A percentile compares a stretch with the other conserved stretches of the same genome.
Evolutionary conservation across 2,329 filamentous ascomycete genomes (phyloP).

Genomic region (Colletotrichum sp.): DNA sequence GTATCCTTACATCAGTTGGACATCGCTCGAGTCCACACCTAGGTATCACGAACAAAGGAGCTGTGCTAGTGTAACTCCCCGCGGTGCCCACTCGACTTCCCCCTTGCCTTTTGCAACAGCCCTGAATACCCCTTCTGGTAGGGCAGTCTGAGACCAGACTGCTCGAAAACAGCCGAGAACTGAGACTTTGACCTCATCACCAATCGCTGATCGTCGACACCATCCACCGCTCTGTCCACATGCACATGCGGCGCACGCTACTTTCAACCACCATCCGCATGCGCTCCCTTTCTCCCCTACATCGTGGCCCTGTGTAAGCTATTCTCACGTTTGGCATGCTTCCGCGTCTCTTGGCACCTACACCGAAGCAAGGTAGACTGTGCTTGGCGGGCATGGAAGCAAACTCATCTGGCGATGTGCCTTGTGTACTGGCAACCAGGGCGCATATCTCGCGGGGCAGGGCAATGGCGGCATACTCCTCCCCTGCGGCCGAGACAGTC

Average conservation of each 20-base stretch:
- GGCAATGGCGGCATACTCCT: background rate
- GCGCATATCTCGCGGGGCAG: background rate
- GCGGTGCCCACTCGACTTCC: background rate
- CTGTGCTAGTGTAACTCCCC: background rate
- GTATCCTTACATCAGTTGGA: background rate
- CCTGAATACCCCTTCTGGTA: background rate
- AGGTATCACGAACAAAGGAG: background rate
- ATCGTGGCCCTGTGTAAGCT: background rate
- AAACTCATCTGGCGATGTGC: background rate
- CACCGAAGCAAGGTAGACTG: background rate
- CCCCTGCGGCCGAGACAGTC: background rate
- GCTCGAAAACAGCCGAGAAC: conserved; percentile 12
- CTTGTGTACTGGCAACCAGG: background rate
- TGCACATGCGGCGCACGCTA: conserved; percentile 4
- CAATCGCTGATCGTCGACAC: background rate
- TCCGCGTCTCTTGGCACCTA: background rate
- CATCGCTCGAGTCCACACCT: background rate
- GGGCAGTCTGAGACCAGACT: background rate
- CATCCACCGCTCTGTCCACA: background rate
- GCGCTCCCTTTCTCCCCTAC: background rate
- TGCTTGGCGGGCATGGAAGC: background rate
- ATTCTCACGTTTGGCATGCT: background rate
- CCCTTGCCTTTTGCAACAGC: background rate
- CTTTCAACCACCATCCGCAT: background rate
- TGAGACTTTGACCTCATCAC: background rate